A percentile compares a stretch with the other conserved stretches of the same genome.
Conservation (phyloP, 805 yeast genomes). For the Candida hispaniensis region DNA sequence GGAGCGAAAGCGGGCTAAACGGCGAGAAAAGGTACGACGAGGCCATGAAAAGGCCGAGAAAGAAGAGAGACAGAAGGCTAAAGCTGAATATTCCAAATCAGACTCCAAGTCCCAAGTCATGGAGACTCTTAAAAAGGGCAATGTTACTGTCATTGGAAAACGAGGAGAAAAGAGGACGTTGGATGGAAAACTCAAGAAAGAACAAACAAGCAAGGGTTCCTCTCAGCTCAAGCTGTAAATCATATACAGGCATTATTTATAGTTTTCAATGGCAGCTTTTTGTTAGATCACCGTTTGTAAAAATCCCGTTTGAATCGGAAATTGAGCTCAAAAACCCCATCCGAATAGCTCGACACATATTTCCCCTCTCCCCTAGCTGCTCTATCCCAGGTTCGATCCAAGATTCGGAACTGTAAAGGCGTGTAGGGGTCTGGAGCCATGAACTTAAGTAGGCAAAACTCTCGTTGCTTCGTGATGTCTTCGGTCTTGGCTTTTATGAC, state of each 20-base stretch:
- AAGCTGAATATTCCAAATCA: slow-evolving; percentile 27
- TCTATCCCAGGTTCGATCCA: slow-evolving; percentile 31
- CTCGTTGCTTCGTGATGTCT: slow-evolving; percentile 17
- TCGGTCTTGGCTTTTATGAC: slow-evolving; percentile 21
- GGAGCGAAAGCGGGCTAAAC: slow-evolving; percentile 76
- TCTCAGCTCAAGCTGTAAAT: slow-evolving; percentile 1
- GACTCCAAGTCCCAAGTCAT: slow-evolving; percentile 53
- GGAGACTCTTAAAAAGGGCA: slow-evolving; percentile 64
- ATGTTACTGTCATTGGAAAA: slow-evolving; percentile 66
- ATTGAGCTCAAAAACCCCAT: slow-evolving; percentile 30
- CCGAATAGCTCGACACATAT: slow-evolving; percentile 27
- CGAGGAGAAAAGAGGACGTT: slow-evolving; percentile 67
- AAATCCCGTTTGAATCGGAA: slow-evolving; percentile 28
- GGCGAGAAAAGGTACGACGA: slow-evolving; percentile 76
- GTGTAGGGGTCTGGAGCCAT: slow-evolving; percentile 29
- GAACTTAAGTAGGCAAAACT: slow-evolving; percentile 27
- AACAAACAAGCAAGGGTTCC: slow-evolving; percentile 25
- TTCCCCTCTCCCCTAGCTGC: slow-evolving; percentile 23
- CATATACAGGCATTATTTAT: slow-evolving; percentile 1
- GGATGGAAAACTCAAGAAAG: slow-evolving; percentile 51
- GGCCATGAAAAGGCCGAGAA: slow-evolving; percentile 39
- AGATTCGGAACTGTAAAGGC: slow-evolving; percentile 29
- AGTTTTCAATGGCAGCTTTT: too few relatives aligned
- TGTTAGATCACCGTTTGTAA: slow-evolving; percentile 26
- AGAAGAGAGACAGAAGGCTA: slow-evolving; percentile 28